Base-by-base conservation (phyloP, 345 rosid species). In the Passiflora organensis region DNA sequence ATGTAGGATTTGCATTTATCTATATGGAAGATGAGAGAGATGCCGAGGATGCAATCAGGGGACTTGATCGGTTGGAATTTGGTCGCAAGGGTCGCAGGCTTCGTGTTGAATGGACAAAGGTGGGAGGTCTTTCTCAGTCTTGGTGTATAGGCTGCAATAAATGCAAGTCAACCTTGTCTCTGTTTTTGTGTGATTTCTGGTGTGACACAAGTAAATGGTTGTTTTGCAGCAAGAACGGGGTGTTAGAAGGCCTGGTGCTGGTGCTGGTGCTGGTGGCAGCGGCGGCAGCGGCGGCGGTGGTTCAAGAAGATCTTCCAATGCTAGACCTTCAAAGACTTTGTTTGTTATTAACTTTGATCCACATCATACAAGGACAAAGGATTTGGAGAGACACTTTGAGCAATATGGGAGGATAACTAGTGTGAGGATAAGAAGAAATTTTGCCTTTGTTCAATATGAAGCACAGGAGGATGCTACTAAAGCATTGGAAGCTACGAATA, bases 31-130 rank as follows among this genome's bases (percentile, higher is more conserved):
- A 91, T 65, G 95, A 91, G 72, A 88, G 89, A 65, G 96, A 91
- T 79, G 98, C 93, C 51, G 95, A 88, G 55, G 90, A 91, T 81
- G 98, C 98, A n/a, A 88, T 91, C 48, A 81, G 94, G 49, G 95
- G 84, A 39, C 95, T 91, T 61, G 95, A 91, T 43, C 77, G 82
- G 42, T 56, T 67, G 24, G 98, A 91, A 45, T 88, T 79, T 63
- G 98, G 98, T 45, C 85, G 83, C 13, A 86, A 86, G 72, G 96
- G 98, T 38, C 93, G 96, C 43, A 88, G 87, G 69, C 98, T 91
- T 55, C 89, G 87, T 65, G 98, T 86, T 47, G 96, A 91, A 68
- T 91, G 98, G 98, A 91, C 95, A n/a, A 91, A 86, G 85, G 98
- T 88, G 34, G 8, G 3, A 3, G 8, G 8, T 28, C 34, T 2